Conservation (phyloP, 768 basidiomycete species). For the Trametopsis cervina region DNA sequence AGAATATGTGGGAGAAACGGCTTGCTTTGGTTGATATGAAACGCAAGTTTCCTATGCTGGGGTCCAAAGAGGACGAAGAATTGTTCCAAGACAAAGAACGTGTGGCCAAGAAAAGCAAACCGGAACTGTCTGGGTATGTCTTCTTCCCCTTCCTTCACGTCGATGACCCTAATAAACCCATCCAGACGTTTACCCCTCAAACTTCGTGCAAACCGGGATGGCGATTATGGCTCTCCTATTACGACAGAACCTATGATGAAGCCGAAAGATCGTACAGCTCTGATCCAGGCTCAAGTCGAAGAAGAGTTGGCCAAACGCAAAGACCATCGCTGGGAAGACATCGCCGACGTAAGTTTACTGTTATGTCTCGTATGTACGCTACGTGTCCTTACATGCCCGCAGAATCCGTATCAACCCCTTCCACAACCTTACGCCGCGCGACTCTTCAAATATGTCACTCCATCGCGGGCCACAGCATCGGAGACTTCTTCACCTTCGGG, state of each 20-base stretch:
- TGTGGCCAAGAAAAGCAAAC: slow-evolving; percentile 51
- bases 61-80: slow-evolving; percentile 64
- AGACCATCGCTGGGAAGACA: slow-evolving; percentile 84
- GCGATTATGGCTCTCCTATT: slow-evolving; percentile 31
- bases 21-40: slow-evolving; percentile 73
- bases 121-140: slow-evolving; percentile 21
- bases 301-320: slow-evolving; percentile 49
- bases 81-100: slow-evolving; percentile 67
- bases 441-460: slow-evolving; percentile 57
- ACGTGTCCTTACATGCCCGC: slow-evolving; percentile 4
- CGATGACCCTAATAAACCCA: neutral
- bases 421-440: slow-evolving; percentile 52
- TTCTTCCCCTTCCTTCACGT: neutral
- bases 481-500: slow-evolving; percentile 23
- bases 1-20: slow-evolving; percentile 74
- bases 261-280: slow-evolving; percentile 58
- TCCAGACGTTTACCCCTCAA: slow-evolving; percentile 46
- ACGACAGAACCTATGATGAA: slow-evolving; percentile 47
- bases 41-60: slow-evolving; percentile 57
- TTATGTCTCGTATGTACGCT: neutral
- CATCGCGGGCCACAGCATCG: slow-evolving; percentile 26
- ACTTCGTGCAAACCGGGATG: slow-evolving; percentile 41
- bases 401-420: slow-evolving; percentile 69
- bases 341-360: slow-evolving; percentile 57
- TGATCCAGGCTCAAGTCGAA: slow-evolving; percentile 58